A percentile compares a stretch with the other conserved stretches of the same genome.
Conservation (phyloP, 768 basidiomycete species). For the Auriscalpium microsporum region DNA sequence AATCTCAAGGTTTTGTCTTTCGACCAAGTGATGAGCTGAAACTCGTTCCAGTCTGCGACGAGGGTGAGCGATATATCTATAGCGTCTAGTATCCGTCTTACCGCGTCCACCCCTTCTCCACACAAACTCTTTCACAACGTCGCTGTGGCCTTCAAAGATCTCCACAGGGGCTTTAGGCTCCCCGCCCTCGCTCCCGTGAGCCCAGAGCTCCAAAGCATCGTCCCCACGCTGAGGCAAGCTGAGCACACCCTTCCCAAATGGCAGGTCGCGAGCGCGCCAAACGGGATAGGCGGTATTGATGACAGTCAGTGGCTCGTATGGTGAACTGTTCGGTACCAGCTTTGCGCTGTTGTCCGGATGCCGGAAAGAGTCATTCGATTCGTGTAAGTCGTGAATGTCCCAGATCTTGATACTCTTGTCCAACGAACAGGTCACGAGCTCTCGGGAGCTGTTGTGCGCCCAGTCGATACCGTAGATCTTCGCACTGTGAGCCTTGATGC, state of each 20-base stretch:
- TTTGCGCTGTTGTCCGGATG: conserved; percentile 4
- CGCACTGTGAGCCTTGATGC: conserved; percentile 73
- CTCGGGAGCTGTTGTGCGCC: conserved; percentile 65
- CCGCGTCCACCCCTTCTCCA: conserved; percentile 72
- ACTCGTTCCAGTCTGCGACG: conserved; percentile 33
- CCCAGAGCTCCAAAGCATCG: conserved; percentile 80
- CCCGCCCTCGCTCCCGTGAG: conserved; percentile 22
- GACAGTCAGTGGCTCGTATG: conserved; percentile 34
- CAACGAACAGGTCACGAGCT: conserved; percentile 89
- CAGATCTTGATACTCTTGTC: conserved; percentile 91
- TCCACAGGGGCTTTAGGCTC: conserved; percentile 47
- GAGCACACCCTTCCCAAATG: conserved; percentile 85
- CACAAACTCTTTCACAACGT: conserved; percentile 96
- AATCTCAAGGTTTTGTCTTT: conserved; percentile 88
- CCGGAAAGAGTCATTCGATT: not conserved
- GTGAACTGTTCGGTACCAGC: conserved; percentile 6
- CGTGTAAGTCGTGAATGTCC: conserved; percentile 40
- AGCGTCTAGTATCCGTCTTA: conserved; percentile 16
- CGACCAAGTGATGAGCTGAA: conserved; percentile 71
- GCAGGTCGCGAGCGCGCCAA: conserved; percentile 87
- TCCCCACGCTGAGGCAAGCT: conserved; percentile 85
- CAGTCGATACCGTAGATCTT: conserved; percentile 99
- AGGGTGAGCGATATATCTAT: not conserved
- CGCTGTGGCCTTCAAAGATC: conserved; percentile 79
- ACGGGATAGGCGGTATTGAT: conserved; percentile 83